Evolutionary conservation across 2,329 filamentous ascomycete genomes (phyloP).

Genomic region (Arthrobotrys pseudoclavata): DNA sequence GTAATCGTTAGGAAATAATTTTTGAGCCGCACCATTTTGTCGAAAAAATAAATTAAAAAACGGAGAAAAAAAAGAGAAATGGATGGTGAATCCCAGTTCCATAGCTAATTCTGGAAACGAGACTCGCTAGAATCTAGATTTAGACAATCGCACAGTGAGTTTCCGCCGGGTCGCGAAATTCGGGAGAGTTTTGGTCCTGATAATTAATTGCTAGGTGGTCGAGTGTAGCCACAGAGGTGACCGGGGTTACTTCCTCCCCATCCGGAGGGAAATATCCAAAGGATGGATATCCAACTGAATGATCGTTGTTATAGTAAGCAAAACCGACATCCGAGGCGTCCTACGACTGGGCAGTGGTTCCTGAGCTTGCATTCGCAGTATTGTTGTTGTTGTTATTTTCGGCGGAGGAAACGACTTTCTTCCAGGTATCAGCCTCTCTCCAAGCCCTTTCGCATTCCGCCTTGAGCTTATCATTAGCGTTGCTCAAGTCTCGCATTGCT

Average conservation of each 20-base stretch:
- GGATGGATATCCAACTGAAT: constrained; percentile 49
- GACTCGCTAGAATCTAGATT: constrained; percentile 26
- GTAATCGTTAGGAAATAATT: constrained; percentile 55
- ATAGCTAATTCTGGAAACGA: neutral
- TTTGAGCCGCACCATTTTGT: constrained; percentile 60
- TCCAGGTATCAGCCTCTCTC: constrained; percentile 83
- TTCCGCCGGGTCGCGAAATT: neutral
- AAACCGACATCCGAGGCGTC: constrained; percentile 38
- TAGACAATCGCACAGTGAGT: neutral
- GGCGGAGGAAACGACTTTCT: constrained; percentile 69
- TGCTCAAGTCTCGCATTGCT: constrained; percentile 87
- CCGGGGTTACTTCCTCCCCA: neutral
- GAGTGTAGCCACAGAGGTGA: neutral
- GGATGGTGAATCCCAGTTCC: constrained; percentile 30
- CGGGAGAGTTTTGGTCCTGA: neutral
- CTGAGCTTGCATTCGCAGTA: constrained; percentile 12
- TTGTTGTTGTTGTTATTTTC: constrained; percentile 33
- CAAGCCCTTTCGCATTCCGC: constrained; percentile 82
- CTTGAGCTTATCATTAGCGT: constrained; percentile 89
- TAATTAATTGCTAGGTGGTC: neutral
- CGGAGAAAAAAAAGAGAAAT: constrained; percentile 7
- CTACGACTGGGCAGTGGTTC: constrained; percentile 45
- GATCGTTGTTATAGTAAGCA: constrained; percentile 60
- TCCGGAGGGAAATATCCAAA: neutral
- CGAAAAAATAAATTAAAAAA: constrained; percentile 9